These are phyloP conservation scores for Aspergillus nanangensis DNA, from an alignment of 495 filamentous ascomycete species.

Conservation along the genomic window DNA sequence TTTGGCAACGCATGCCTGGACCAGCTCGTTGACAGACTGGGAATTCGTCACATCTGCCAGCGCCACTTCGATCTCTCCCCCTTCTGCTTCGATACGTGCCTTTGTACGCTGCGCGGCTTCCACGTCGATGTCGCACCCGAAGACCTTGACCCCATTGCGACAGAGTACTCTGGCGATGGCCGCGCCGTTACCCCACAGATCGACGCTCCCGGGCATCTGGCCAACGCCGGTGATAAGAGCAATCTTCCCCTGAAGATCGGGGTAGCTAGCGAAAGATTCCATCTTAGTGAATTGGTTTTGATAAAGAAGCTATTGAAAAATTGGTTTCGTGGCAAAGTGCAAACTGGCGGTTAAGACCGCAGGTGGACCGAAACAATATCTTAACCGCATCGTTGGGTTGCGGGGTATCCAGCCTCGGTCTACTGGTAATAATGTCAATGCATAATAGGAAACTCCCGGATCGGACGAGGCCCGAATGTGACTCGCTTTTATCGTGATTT, in stretches of 20 bases:
- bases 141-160: conserved; percentile 32
- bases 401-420: no score
- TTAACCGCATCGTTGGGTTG: no score
- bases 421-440: no score
- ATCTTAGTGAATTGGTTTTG: no score
- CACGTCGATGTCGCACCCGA: conserved; percentile 38
- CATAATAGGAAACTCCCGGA: no score
- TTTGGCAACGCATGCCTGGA: conserved; percentile 40
- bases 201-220: conserved; percentile 18
- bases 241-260: conserved; percentile 27
- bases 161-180: conserved; percentile 35
- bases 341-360: no score
- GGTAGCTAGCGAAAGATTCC: conserved; percentile 10
- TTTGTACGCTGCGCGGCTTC: conserved; percentile 30
- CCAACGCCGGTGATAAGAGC: conserved; percentile 46
- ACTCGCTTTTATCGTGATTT: no score
- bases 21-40: conserved; percentile 34
- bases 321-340: no score
- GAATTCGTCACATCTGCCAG: conserved; percentile 46
- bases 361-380: no score
- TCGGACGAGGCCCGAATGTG: no score
- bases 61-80: conserved; percentile 7
- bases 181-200: conserved; percentile 40
- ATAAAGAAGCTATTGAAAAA: no score
- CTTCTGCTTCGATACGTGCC: conserved; percentile 22